Evolutionary conservation across 1,284 basidiomycete genomes (phyloP).

Genomic region (Phellopilus nigrolimitatus): DNA sequence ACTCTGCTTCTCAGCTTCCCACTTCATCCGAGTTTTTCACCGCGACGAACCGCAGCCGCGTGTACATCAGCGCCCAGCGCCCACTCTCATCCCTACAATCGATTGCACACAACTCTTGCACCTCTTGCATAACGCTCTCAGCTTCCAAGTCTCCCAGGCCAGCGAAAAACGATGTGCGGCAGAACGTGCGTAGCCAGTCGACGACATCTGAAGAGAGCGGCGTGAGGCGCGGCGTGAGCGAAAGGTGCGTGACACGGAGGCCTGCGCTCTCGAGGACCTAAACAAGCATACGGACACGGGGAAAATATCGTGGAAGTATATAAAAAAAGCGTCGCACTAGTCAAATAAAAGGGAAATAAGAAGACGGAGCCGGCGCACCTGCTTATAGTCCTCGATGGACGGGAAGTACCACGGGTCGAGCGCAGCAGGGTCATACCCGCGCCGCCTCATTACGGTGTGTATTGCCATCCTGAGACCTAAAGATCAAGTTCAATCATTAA

Average conservation of each 20-base stretch:
- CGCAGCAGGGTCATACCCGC: slow-evolving; percentile 51
- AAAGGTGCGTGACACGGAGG: slow-evolving; percentile 51
- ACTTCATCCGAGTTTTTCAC: slow-evolving; percentile 1
- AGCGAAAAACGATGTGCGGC: slow-evolving; percentile 44
- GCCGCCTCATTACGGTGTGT: slow-evolving; percentile 47
- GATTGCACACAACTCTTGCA: slow-evolving; percentile 49
- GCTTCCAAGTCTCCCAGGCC: slow-evolving; percentile 50
- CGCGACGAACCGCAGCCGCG: slow-evolving; percentile 56
- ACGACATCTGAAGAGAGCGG: slow-evolving; percentile 55
- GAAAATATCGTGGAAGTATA: slow-evolving; percentile 4
- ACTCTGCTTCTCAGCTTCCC: not conserved
- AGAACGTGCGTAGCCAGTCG: slow-evolving; percentile 73
- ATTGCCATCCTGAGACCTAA: slow-evolving; percentile 60
- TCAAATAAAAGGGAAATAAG: no score
- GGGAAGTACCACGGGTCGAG: slow-evolving; percentile 86
- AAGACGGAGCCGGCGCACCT: slow-evolving; percentile 39
- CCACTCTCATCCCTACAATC: slow-evolving; percentile 58
- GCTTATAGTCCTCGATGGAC: slow-evolving; percentile 57
- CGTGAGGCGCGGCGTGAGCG: slow-evolving; percentile 65
- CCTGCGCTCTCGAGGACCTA: slow-evolving; percentile 55
- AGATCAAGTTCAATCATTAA: not conserved
- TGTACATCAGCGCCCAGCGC: slow-evolving; percentile 70
- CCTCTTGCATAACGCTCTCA: slow-evolving; percentile 58
- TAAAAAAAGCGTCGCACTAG: slow-evolving; percentile 10
- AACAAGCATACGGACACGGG: not conserved